Evolutionary conservation across 148 eudicot genomes (phyloP).

Genomic region (Euryodendron excelsum): DNA sequence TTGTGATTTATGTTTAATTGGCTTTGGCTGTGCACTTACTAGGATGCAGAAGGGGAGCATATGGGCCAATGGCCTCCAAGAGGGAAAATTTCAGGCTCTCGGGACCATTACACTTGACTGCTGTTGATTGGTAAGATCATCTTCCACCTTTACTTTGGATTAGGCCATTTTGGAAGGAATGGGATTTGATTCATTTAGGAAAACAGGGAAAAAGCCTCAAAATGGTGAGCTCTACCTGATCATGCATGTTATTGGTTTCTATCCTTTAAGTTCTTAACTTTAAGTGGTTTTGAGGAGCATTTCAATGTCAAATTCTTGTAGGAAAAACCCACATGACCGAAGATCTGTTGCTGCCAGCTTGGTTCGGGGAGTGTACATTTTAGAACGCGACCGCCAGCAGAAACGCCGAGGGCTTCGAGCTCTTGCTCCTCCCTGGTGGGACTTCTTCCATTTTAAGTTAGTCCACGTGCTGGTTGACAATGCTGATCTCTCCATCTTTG

Average conservation of each 20-base stretch:
- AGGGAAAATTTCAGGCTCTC: conserved; percentile 37
- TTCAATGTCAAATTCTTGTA: conserved; percentile 12
- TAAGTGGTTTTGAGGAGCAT: not conserved
- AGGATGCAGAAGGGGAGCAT: conserved; percentile 9
- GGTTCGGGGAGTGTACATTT: conserved; percentile 68
- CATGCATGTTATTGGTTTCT: not conserved
- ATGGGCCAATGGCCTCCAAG: conserved; percentile 21
- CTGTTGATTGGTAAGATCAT: conserved; percentile 46
- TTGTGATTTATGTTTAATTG: no score
- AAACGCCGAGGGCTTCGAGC: conserved; percentile 47
- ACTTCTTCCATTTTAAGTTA: conserved; percentile 50
- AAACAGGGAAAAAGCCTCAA: no score
- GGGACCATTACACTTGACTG: conserved; percentile 42
- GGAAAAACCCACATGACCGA: conserved; percentile 51
- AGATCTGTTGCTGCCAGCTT: conserved; percentile 69
- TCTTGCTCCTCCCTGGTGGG: conserved; percentile 81
- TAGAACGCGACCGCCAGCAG: conserved; percentile 68
- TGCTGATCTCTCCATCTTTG: conserved; percentile 53
- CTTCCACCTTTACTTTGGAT: not conserved
- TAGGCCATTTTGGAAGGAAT: not conserved
- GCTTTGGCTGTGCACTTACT: no score
- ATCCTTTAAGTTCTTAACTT: not conserved
- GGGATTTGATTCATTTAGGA: no score
- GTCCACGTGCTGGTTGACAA: conserved; percentile 42
- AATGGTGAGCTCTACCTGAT: no score